Evolutionary conservation across 306 rosid species (phyloP), one percentile per base, ranked within the genome.

Genomic region (Cotoneaster glaucophyllus): DNA sequence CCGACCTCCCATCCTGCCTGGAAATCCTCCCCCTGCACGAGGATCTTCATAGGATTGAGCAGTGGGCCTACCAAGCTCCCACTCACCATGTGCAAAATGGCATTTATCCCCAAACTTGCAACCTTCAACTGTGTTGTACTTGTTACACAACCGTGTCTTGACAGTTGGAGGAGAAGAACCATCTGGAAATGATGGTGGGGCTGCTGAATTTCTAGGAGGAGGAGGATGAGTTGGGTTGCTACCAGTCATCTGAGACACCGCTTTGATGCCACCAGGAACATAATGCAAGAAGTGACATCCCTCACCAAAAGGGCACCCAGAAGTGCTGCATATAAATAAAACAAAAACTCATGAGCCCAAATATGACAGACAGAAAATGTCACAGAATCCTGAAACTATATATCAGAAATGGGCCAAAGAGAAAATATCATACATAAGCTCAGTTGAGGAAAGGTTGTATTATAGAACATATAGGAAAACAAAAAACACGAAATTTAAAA

Each of bases 231-330:
- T 50, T 59, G 79, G 89, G 85, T 70, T 83, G 82, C 87, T 78
- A 48, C 89, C 89, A 41, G 85, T 82, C 88, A 87, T 77, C 81
- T 93, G 98, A 80, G 93, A 87, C 56, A 84, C 91, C 14, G 89
- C 81, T 84, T 93, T 90, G 82, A 86, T 31, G 58, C 98, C 98
- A 21, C 98, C 98, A 19, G 96, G 98, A 79, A 93, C 96, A 62
- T 87, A 87, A 76, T 93, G 97, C 84, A 85, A 74, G 79, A 93
- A 90, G 74, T 93, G 96, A 52, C 97, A 93, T 57, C 88, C 94
- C 81, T 93, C 98, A 21, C 98, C 98, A 84, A 90, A 93, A 69
- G 96, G 98, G 83, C 98, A 93, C 45, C 98, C 98, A 71, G 98
- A 90, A 70, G 98, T 90, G 82, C 98, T 90, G 95, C 89, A 84